These are phyloP conservation scores for Sabuloglossum arenarium DNA, from an alignment of 495 filamentous ascomycete species.

Conservation along the genomic window DNA sequence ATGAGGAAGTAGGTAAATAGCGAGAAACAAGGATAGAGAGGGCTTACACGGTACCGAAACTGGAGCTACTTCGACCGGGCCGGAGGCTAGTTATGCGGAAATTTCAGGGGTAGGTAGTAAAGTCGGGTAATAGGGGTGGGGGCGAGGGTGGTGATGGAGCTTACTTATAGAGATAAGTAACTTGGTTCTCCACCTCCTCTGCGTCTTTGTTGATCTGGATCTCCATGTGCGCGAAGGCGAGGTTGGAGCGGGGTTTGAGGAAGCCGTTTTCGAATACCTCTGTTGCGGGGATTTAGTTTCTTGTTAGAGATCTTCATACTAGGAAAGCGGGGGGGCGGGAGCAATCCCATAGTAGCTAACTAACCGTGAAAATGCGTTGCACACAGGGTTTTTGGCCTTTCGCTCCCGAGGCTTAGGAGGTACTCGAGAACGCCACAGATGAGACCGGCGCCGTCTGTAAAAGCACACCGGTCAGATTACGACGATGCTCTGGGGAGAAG, in stretches of 20 bases:
- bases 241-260: constrained; percentile 30
- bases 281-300: background rate
- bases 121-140: no score
- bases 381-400: constrained; percentile 64
- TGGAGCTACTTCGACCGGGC: constrained; percentile 52
- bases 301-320: background rate
- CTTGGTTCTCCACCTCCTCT: constrained; percentile 40
- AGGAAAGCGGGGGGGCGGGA: no score
- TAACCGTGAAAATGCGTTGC: constrained; percentile 73
- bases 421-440: constrained; percentile 63
- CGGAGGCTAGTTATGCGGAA: constrained; percentile 27
- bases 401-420: constrained; percentile 35
- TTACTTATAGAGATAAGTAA: constrained; percentile 73
- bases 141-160: no score
- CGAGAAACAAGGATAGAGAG: background rate
- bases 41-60: constrained; percentile 53
- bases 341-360: background rate
- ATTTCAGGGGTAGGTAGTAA: no score
- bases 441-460: constrained; percentile 62
- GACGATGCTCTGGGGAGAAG: no score
- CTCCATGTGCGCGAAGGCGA: constrained; percentile 74
- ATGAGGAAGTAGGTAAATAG: background rate
- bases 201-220: constrained; percentile 46
- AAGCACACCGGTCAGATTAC: background rate
- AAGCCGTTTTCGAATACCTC: constrained; percentile 71